Conservation (phyloP, 257 asterid species). For the Lithospermum erythrorhizon region DNA sequence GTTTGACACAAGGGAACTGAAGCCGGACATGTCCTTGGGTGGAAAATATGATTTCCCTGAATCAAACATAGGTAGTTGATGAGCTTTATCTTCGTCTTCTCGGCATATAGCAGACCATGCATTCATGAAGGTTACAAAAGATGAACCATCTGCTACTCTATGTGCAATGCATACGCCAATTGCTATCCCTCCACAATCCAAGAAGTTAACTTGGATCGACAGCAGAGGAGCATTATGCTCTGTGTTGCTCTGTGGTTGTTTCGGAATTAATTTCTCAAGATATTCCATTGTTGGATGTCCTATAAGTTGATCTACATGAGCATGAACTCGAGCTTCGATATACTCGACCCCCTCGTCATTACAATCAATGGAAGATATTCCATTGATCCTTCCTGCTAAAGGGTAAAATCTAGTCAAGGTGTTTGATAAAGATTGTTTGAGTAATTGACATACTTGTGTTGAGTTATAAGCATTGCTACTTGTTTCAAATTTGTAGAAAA, state of each 20-base stretch:
- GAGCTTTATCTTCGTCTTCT: not conserved
- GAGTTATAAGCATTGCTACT: not conserved
- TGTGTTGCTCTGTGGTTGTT: not conserved
- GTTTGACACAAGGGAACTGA: slow-evolving; percentile 9
- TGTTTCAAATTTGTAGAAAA: slow-evolving; percentile 21
- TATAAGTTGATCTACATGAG: slow-evolving; percentile 8
- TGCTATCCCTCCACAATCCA: slow-evolving; percentile 30
- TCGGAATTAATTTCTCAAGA: slow-evolving; percentile 2
- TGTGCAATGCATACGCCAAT: slow-evolving; percentile 25
- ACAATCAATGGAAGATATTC: slow-evolving; percentile 21
- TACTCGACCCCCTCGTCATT: slow-evolving; percentile 27
- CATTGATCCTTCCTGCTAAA: slow-evolving; percentile 23
- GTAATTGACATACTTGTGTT: slow-evolving; percentile 6
- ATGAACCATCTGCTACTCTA: slow-evolving; percentile 23
- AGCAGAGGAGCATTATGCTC: slow-evolving; percentile 8
- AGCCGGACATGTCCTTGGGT: slow-evolving; percentile 11
- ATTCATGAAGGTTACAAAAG: slow-evolving; percentile 22
- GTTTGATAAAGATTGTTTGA: slow-evolving; percentile 27
- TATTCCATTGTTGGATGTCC: slow-evolving; percentile 7
- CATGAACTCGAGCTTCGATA: slow-evolving; percentile 19
- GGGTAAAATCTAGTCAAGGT: slow-evolving; percentile 25
- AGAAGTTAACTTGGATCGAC: slow-evolving; percentile 24
- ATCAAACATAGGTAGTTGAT: slow-evolving; percentile 6
- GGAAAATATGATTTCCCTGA: slow-evolving; percentile 17
- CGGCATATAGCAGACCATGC: slow-evolving; percentile 28